Evolutionary conservation across 495 filamentous ascomycete genomes (phyloP).

Genomic region (Hypoxylon lenormandii): DNA sequence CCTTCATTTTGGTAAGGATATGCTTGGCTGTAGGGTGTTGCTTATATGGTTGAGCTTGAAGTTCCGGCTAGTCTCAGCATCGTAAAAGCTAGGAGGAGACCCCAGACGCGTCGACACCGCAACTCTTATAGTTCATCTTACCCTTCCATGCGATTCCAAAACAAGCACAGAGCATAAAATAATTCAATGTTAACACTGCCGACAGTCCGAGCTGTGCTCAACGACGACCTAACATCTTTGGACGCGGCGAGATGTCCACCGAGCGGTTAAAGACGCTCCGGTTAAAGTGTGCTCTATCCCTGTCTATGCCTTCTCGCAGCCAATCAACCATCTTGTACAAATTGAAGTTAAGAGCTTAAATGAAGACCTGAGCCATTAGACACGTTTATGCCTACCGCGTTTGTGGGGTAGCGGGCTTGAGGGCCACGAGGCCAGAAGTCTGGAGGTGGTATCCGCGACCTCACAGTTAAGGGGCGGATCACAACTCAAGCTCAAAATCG

Average conservation of each 20-base stretch:
- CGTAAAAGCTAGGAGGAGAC: background rate
- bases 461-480: background rate
- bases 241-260: constrained; percentile 42
- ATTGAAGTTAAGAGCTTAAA: constrained; percentile 20
- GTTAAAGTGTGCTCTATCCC: constrained; percentile 26
- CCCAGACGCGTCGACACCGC: constrained; percentile 1
- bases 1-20: constrained; percentile 38
- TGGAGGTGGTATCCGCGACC: background rate
- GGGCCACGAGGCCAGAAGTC: constrained; percentile 12
- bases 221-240: constrained; percentile 36
- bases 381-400: constrained; percentile 1
- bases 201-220: constrained; percentile 19
- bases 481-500: background rate
- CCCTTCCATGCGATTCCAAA: constrained; percentile 18
- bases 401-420: constrained; percentile 13
- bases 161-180: constrained; percentile 8
- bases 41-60: background rate
- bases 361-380: constrained; percentile 5
- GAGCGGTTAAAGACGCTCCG: constrained; percentile 43
- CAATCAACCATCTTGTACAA: constrained; percentile 13
- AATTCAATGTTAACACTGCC: constrained; percentile 26
- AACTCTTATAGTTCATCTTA: constrained; percentile 12
- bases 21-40: background rate
- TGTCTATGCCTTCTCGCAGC: constrained; percentile 8
- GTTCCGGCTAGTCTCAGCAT: constrained; percentile 2